A percentile compares a stretch with the other conserved stretches of the same genome.
phyloP scores from a whole-genome alignment of 23 red algal species.

The Gracilaria caudata region DNA sequence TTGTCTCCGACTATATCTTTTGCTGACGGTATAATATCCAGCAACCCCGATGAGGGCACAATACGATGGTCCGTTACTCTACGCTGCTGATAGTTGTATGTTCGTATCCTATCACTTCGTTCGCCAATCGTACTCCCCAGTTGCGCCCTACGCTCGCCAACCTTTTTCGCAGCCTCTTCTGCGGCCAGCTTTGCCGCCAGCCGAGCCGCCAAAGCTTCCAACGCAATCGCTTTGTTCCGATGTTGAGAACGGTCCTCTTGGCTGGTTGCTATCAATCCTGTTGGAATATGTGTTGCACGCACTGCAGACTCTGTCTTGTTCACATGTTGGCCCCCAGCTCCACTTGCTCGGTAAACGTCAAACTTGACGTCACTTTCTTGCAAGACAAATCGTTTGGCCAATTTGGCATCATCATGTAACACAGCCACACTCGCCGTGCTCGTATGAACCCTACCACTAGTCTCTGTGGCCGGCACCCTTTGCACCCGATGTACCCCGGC shows the following conservation, averaged over 20 bases:
- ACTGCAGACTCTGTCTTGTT: conserved; percentile 95
- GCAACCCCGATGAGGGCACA: neutral
- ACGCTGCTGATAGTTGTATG: conserved; percentile 94
- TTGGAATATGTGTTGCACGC: conserved; percentile 89
- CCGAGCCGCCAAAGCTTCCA: conserved; percentile 62
- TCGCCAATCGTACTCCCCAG: conserved; percentile 76
- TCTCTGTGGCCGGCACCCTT: conserved; percentile 92
- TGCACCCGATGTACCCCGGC: conserved; percentile 97
- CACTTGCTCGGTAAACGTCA: conserved; percentile 89
- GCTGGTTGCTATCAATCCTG: conserved; percentile 70
- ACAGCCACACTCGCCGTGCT: conserved; percentile 85
- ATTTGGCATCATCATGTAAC: conserved; percentile 54
- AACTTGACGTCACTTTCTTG: conserved; percentile 55
- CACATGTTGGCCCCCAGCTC: conserved; percentile 94
- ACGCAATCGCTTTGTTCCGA: conserved; percentile 71
- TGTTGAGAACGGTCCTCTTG: conserved; percentile 89
- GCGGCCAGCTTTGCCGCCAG: conserved; percentile 45
- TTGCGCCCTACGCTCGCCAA: conserved; percentile 71
- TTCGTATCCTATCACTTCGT: conserved; percentile 85
- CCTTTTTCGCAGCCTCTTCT: conserved; percentile 13
- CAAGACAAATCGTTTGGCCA: neutral
- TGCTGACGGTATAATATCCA: conserved; percentile 33
- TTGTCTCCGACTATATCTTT: conserved; percentile 28
- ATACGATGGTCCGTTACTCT: conserved; percentile 92
- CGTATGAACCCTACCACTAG: conserved; percentile 86